Percentiles rank a stretch among this genome's conserved stretches.
phyloP scores from a whole-genome alignment of 2,329 filamentous ascomycete genomes.

The Ceratocystis ficicola region DNA sequence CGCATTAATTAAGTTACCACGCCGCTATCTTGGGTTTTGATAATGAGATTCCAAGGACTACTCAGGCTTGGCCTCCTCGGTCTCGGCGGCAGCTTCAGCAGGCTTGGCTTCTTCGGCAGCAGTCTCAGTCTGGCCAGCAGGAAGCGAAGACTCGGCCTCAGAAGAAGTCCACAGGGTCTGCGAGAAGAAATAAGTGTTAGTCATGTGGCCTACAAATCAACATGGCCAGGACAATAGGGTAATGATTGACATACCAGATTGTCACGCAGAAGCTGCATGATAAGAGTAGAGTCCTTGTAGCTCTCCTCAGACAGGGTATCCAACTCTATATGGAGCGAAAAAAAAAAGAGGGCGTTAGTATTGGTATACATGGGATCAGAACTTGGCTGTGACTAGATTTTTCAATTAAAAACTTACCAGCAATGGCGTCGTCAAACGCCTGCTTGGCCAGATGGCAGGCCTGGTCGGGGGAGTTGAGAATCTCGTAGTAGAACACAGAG shows the following conservation, averaged over 20 bases:
- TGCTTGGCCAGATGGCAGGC: constrained; percentile 98
- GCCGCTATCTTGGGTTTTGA: constrained; percentile 30
- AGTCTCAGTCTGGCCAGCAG: constrained; percentile 40
- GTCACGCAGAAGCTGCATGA: constrained; percentile 97
- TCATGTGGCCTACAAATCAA: not conserved
- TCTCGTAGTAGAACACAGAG: constrained; percentile 99
- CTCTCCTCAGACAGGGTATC: constrained; percentile 96
- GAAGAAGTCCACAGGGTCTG: constrained; percentile 99
- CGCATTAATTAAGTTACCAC: constrained; percentile 24
- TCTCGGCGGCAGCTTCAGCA: constrained; percentile 37
- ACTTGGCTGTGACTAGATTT: not conserved
- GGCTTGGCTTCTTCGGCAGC: constrained; percentile 38
- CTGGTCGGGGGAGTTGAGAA: constrained; percentile 94
- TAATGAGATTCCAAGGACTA: constrained; percentile 39
- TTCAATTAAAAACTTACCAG: constrained; percentile 35
- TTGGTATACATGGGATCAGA: not conserved
- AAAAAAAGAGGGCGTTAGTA: constrained; percentile 25
- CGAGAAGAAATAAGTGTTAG: constrained; percentile 27
- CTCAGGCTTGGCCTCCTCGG: constrained; percentile 59
- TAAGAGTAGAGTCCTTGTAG: constrained; percentile 98
- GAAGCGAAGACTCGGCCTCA: constrained; percentile 72
- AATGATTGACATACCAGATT: constrained; percentile 57
- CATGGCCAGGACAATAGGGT: not conserved
- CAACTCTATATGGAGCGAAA: constrained; percentile 50
- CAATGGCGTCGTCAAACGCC: constrained; percentile 97